A percentile compares a stretch with the other conserved stretches of the same genome.
These are phyloP conservation scores for Vachellia pachyceras DNA, from an alignment of 306 rosid genomes.

Conservation along the genomic window DNA sequence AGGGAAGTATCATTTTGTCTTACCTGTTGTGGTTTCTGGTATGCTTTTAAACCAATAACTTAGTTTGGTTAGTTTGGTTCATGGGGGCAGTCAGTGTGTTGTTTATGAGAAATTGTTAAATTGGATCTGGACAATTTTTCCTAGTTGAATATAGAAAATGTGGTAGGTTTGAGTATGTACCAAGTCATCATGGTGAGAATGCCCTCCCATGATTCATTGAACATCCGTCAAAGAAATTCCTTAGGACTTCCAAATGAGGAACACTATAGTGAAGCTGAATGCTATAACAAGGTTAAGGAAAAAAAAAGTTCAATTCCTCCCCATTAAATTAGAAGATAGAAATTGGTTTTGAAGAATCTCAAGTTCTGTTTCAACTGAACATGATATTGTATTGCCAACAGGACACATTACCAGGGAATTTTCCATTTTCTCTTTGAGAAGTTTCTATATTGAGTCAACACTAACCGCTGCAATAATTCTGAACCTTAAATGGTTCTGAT, in stretches of 20 bases:
- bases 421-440: not conserved
- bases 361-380: constrained; percentile 1
- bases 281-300: not conserved
- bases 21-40: constrained; percentile 32
- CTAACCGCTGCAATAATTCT: constrained; percentile 7
- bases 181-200: constrained; percentile 19
- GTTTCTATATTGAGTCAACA: constrained; percentile 4
- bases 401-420: not conserved
- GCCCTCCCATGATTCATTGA: constrained; percentile 13
- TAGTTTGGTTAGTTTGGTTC: constrained; percentile 25
- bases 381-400: constrained; percentile 22
- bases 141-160: not conserved
- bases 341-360: constrained; percentile 28
- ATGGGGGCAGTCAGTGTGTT: constrained; percentile 18
- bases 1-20: constrained; percentile 19
- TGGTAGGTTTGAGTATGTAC: constrained; percentile 21
- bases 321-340: constrained; percentile 1
- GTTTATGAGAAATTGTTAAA: constrained; percentile 29
- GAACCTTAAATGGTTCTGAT: constrained; percentile 14
- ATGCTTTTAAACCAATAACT: constrained; percentile 30
- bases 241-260: constrained; percentile 30
- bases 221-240: not conserved
- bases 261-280: not conserved
- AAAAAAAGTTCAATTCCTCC: not conserved
- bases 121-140: constrained; percentile 16